These are phyloP conservation scores for Angomonas deanei DNA, from an alignment of 208 protist genomes.

Conservation along the genomic window DNA sequence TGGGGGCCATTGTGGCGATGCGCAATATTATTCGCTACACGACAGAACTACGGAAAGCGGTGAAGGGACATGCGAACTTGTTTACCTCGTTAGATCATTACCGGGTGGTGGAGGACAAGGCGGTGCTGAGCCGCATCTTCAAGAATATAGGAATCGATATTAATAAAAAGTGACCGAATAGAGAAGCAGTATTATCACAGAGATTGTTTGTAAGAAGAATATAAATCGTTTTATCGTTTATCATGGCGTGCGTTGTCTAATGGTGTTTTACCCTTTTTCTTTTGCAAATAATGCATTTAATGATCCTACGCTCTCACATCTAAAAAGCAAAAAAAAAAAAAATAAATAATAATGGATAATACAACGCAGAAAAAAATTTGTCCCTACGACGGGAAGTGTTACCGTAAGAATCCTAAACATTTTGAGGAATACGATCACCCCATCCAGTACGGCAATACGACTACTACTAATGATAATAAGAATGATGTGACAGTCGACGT, in stretches of 20 bases:
- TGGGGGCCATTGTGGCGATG: slow-evolving; percentile 73
- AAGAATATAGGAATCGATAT: slow-evolving; percentile 72
- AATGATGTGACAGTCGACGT: not conserved
- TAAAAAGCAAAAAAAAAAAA: not conserved
- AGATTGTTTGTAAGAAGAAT: too few species aligned
- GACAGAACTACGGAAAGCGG: slow-evolving; percentile 78
- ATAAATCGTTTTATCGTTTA: too few species aligned
- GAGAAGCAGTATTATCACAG: too few species aligned
- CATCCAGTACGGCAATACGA: slow-evolving; percentile 5
- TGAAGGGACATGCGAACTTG: slow-evolving; percentile 85
- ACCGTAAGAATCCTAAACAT: slow-evolving; percentile 33
- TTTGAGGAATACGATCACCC: slow-evolving; percentile 23
- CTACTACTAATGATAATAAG: not conserved
- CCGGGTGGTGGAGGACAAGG: slow-evolving; percentile 68
- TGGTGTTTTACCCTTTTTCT: too few species aligned
- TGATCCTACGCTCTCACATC: not conserved
- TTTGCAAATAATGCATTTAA: not conserved
- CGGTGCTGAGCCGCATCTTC: slow-evolving; percentile 65
- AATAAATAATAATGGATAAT: not conserved
- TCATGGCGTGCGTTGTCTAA: too few species aligned
- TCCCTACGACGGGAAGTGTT: slow-evolving; percentile 31
- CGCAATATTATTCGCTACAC: slow-evolving; percentile 80
- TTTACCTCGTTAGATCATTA: slow-evolving; percentile 71
- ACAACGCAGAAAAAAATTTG: slow-evolving; percentile 11
- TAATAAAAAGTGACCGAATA: slow-evolving; percentile 5